phyloP scores from a whole-genome alignment of 192 early-diverging fungal species.

The Coemansia aciculifera region DNA sequence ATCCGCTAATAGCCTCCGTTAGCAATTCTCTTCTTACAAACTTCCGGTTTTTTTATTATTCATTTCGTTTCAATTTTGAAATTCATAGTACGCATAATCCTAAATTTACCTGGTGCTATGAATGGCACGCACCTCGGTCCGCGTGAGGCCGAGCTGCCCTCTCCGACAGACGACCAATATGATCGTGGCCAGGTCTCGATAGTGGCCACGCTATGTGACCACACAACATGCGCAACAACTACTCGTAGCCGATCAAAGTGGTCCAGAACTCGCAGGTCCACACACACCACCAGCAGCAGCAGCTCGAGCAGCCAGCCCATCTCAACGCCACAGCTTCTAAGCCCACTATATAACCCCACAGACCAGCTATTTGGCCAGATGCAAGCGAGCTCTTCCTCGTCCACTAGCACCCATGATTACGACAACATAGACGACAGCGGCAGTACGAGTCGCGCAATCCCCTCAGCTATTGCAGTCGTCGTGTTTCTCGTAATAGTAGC shows the following conservation, averaged over 20 bases:
- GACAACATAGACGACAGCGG: neutral
- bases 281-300: neutral
- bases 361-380: neutral
- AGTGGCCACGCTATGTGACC: neutral
- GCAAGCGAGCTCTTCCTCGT: neutral
- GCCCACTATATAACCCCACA: neutral
- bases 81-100: neutral
- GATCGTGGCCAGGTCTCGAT: neutral
- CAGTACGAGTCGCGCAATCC: neutral
- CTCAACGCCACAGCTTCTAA: neutral
- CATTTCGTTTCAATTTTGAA: neutral
- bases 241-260: neutral
- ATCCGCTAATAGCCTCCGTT: too few relatives aligned
- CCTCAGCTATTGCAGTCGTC: neutral
- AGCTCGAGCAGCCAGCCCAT: neutral
- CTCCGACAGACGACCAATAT: neutral
- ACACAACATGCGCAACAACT: neutral
- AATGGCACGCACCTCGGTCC: neutral
- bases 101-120: neutral
- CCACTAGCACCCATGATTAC: neutral
- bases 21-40: neutral
- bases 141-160: neutral
- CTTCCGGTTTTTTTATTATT: neutral
- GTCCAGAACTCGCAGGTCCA: neutral
- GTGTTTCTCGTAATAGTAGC: neutral